Evolutionary conservation across 352 stramenopile species (phyloP), one percentile per base, ranked within the genome.

Genomic region (Phytophthora hibernalis): DNA sequence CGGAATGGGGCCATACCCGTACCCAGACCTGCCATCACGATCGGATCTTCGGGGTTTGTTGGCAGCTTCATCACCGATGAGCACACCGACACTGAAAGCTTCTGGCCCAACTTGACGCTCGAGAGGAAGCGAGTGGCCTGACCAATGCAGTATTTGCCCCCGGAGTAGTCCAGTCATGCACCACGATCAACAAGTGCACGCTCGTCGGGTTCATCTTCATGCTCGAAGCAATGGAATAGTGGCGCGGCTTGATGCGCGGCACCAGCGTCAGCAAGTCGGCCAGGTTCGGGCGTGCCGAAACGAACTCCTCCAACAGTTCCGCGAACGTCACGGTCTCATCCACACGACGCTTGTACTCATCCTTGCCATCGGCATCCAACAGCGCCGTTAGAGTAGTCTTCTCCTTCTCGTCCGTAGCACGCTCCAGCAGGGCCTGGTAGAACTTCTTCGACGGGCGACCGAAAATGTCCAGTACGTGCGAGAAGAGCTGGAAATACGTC

Each of bases 171-270:
- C 89, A 96, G 72, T 95, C 82, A 69, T 96, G 86, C 61, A 93
- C 85, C 18, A 96, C 89, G 37, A 96, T 82, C 24, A 94, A 74
- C 67, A 97, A 59, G 64, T 97, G 87, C 40, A 97, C 86, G 50
- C 82, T 88, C 37, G 69, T 85, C 30, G 86, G 87, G 71, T 93
- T 89, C 72, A 91, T 80, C 77, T 95, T 91, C 79, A 92, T 92
- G 56, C 83, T 94, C 22, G 87, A 96, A n/a, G 89, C 89, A 60
- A 97, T 96, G 40, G 87, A 96, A 77, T 97, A 97, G 74, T 95
- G 89, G n/a, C 90, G 89, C 56, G 90, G 70, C 72, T 91, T 93
- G 62, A 97, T 95, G 54, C 80, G 82, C 30, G 88, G 89, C 62
- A 96, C 79, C 40, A 95, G 70, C 33, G 62, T 72, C 22, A 96